Evolutionary conservation across 306 rosid species (phyloP).

Genomic region (Lithocarpus polystachyus): DNA sequence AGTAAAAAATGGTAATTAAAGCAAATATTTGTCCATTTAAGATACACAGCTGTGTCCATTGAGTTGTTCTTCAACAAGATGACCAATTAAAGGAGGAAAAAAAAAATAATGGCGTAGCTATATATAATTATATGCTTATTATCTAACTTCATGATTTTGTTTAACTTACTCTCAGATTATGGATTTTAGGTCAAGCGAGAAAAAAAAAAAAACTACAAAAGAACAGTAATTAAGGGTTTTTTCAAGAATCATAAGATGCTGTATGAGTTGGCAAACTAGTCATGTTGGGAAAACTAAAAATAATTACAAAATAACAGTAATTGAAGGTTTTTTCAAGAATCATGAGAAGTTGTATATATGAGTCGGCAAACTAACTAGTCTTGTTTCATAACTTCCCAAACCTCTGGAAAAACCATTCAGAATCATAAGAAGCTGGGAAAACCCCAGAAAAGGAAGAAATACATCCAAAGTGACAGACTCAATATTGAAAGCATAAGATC

Average conservation of each 20-base stretch:
- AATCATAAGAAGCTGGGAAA: neutral
- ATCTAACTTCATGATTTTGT: no score
- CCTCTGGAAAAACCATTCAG: neutral
- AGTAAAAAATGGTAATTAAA: neutral
- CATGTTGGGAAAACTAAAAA: neutral
- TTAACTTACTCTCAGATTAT: neutral
- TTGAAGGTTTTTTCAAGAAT: no score
- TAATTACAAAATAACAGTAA: neutral
- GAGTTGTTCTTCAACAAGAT: neutral
- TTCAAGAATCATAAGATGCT: neutral
- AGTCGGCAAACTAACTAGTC: neutral
- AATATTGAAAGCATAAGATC: neutral
- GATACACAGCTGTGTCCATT: neutral
- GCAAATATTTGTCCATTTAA: neutral
- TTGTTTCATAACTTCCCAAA: neutral
- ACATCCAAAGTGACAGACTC: neutral
- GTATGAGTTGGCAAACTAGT: neutral
- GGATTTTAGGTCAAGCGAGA: neutral
- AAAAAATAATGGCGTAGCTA: neutral
- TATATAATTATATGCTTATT: neutral
- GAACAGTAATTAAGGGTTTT: neutral
- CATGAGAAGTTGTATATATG: neutral
- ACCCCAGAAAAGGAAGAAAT: neutral
- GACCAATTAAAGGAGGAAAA: neutral
- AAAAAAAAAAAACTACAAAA: neutral